Evolutionary conservation across 768 basidiomycete genomes (phyloP).

Genomic region (Auricularia sp.): DNA sequence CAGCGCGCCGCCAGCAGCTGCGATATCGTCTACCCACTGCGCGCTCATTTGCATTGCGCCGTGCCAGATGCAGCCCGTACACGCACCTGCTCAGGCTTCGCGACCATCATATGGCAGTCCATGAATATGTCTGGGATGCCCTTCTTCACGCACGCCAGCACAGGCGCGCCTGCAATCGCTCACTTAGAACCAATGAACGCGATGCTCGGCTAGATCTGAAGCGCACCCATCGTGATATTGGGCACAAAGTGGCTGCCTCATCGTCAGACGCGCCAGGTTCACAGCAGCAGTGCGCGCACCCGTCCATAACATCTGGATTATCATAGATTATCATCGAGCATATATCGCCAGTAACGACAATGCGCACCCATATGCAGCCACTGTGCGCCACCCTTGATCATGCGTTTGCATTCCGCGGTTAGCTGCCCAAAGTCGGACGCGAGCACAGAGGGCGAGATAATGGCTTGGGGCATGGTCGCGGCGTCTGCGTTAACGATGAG

Average conservation of each 20-base stretch:
- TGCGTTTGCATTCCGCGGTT: constrained; percentile 88
- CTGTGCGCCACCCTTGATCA: constrained; percentile 91
- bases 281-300: constrained; percentile 37
- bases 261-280: background rate
- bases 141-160: constrained; percentile 76
- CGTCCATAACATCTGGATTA: constrained; percentile 87
- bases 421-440: constrained; percentile 96
- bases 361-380: constrained; percentile 94
- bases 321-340: background rate
- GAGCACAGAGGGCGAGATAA: constrained; percentile 94
- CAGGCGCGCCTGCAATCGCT: constrained; percentile 57
- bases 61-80: background rate
- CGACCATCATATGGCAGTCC: constrained; percentile 99
- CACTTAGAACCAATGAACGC: background rate
- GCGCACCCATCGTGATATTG: constrained; percentile 92
- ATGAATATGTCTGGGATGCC: constrained; percentile 92
- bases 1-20: constrained; percentile 85
- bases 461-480: constrained; percentile 69
- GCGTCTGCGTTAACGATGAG: background rate
- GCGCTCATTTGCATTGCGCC: background rate
- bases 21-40: constrained; percentile 95
- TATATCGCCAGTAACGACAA: background rate
- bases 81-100: constrained; percentile 76
- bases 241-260: constrained; percentile 83
- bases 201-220: background rate